Conservation (phyloP, 116 monocot genomes). For the Papilionanthe hybrid region DNA sequence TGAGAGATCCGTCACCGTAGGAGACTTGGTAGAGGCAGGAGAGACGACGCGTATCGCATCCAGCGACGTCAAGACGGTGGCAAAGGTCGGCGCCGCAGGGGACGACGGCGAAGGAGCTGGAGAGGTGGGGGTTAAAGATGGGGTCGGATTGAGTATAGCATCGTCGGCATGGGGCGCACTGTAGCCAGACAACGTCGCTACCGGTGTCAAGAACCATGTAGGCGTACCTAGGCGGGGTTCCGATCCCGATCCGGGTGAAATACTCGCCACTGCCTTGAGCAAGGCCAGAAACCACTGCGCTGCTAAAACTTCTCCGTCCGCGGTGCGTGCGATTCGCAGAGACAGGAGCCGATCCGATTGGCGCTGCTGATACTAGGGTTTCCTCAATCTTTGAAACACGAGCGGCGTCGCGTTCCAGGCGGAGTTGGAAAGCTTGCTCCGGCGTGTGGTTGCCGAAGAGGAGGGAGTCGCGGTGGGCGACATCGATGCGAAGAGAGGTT, state of each 20-base stretch:
- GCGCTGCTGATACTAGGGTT: slow-evolving; percentile 6
- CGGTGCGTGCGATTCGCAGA: neutral
- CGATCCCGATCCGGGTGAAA: slow-evolving; percentile 69
- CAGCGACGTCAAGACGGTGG: slow-evolving; percentile 55
- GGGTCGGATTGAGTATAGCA: slow-evolving; percentile 74
- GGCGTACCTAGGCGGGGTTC: slow-evolving; percentile 40
- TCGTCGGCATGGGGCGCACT: slow-evolving; percentile 70
- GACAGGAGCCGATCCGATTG: neutral
- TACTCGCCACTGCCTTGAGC: slow-evolving; percentile 79
- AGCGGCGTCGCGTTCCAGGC: slow-evolving; percentile 45
- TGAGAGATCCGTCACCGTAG: slow-evolving; percentile 84
- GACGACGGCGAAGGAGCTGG: slow-evolving; percentile 53
- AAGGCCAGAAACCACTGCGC: slow-evolving; percentile 68
- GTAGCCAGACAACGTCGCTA: slow-evolving; percentile 82
- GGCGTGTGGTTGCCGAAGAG: slow-evolving; percentile 15
- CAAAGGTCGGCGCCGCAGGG: slow-evolving; percentile 57
- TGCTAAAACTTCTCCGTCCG: slow-evolving; percentile 25
- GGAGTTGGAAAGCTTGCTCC: slow-evolving; percentile 32
- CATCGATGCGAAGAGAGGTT: slow-evolving; percentile 22
- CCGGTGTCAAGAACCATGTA: slow-evolving; percentile 84
- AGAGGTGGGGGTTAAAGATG: slow-evolving; percentile 59
- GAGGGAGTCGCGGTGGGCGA: slow-evolving; percentile 57
- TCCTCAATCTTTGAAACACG: slow-evolving; percentile 16
- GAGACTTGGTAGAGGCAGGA: slow-evolving; percentile 79
- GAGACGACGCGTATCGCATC: slow-evolving; percentile 40